These are phyloP conservation scores for Taphrina deformans DNA, from an alignment of 1,139 yeast genomes.

Conservation along the genomic window DNA sequence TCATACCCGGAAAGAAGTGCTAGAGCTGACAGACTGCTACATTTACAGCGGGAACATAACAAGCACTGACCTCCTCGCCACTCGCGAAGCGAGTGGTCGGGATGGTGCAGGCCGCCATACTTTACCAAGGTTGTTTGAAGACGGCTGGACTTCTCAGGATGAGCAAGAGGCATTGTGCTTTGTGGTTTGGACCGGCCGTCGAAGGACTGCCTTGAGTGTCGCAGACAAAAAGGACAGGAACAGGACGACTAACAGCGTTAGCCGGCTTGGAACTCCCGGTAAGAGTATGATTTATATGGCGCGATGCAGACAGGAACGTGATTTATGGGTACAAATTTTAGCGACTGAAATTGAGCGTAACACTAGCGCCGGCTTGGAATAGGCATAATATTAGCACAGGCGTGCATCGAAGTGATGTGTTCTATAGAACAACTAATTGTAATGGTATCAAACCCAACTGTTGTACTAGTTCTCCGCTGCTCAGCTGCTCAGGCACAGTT, in stretches of 20 bases:
- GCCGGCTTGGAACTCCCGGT: conserved; percentile 68
- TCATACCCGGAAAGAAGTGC: conserved; percentile 40
- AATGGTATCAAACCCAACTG: no score
- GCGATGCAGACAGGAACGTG: conserved; percentile 77
- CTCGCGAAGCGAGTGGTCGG: conserved; percentile 34
- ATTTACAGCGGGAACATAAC: conserved; percentile 71
- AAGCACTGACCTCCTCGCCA: conserved; percentile 42
- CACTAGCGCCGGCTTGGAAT: not conserved
- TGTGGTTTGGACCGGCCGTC: conserved; percentile 78
- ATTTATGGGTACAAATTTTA: conserved; percentile 72
- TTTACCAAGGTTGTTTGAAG: conserved; percentile 69
- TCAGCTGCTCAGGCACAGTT: no score
- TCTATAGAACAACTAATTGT: no score
- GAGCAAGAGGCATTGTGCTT: conserved; percentile 72
- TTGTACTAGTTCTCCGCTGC: no score
- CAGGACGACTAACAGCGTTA: conserved; percentile 41
- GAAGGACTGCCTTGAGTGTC: conserved; percentile 41
- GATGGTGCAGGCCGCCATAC: conserved; percentile 51
- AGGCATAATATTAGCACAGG: not conserved
- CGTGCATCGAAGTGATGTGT: not conserved
- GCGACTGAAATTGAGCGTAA: conserved; percentile 65
- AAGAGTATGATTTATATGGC: conserved; percentile 73
- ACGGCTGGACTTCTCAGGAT: conserved; percentile 83
- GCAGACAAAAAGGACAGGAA: conserved; percentile 24
- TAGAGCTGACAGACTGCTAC: conserved; percentile 68